Percentiles rank a stretch among this genome's conserved stretches.
Conservation (phyloP, 495 filamentous ascomycete genomes). For the Rusavskia elegans region DNA sequence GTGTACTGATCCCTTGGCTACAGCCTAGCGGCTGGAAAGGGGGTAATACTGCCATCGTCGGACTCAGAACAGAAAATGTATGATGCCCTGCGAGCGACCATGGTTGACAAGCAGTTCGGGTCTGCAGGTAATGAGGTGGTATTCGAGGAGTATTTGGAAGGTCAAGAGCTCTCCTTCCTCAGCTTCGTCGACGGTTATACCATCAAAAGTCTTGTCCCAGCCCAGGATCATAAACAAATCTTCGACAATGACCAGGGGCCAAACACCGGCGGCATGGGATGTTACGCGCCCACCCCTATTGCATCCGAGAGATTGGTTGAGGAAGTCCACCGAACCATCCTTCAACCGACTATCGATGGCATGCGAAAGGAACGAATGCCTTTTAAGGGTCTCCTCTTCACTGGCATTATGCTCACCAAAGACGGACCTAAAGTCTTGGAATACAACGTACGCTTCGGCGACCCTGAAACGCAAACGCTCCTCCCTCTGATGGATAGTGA, state of each 20-base stretch:
- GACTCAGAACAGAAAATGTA: constrained; percentile 52
- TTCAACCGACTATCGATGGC: constrained; percentile 79
- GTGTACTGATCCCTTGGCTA: too few relatives aligned
- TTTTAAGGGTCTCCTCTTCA: constrained; percentile 82
- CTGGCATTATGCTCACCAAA: constrained; percentile 88
- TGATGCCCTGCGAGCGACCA: constrained; percentile 69
- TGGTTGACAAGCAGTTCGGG: constrained; percentile 79
- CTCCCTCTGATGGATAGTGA: constrained; percentile 78
- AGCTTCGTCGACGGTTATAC: constrained; percentile 84
- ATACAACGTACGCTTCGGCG: constrained; percentile 94
- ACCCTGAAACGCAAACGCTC: constrained; percentile 90
- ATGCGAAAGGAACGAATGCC: constrained; percentile 68
- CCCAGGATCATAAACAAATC: constrained; percentile 92
- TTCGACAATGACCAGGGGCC: constrained; percentile 81
- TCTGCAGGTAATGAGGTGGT: constrained; percentile 82
- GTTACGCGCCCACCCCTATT: constrained; percentile 82
- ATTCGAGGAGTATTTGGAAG: constrained; percentile 86
- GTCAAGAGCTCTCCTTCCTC: constrained; percentile 83
- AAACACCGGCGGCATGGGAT: constrained; percentile 97
- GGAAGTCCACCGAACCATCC: constrained; percentile 63
- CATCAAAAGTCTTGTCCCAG: constrained; percentile 70
- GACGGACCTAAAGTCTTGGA: constrained; percentile 78
- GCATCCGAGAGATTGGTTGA: constrained; percentile 58
- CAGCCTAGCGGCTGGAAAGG: constrained; percentile 69
- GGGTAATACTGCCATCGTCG: constrained; percentile 68